These are phyloP conservation scores for Arthroderma sp. DNA, from an alignment of 2,329 filamentous ascomycete species.

Conservation along the genomic window DNA sequence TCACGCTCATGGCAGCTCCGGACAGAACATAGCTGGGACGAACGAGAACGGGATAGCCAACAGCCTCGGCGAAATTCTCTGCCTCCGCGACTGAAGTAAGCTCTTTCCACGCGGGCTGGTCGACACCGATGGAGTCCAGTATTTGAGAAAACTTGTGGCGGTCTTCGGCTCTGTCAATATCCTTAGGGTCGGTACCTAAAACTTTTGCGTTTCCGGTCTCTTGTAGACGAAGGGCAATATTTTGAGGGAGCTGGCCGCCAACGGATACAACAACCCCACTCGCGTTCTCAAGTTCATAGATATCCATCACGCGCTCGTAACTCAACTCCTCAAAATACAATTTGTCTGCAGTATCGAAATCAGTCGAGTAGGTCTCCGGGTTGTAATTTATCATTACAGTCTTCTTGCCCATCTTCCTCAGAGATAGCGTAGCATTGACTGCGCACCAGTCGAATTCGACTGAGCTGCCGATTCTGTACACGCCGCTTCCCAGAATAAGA, in stretches of 20 bases:
- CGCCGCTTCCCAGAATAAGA: conserved; percentile 80
- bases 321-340: conserved; percentile 95
- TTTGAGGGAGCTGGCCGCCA: conserved; percentile 90
- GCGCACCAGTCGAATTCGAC: conserved; percentile 99
- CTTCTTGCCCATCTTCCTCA: conserved; percentile 83
- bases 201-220: conserved; percentile 81
- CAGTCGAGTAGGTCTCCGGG: conserved; percentile 68
- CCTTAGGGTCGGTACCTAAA: conserved; percentile 78
- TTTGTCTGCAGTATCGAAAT: conserved; percentile 78
- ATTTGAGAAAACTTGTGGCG: conserved; percentile 98
- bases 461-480: conserved; percentile 93
- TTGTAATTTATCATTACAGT: conserved; percentile 96
- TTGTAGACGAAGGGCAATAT: conserved; percentile 89
- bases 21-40: conserved; percentile 92
- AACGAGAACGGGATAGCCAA: conserved; percentile 88
- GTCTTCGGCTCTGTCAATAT: conserved; percentile 97
- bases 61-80: conserved; percentile 69
- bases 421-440: conserved; percentile 72
- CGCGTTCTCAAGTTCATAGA: conserved; percentile 82
- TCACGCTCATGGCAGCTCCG: conserved; percentile 96
- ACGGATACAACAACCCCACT: conserved; percentile 88
- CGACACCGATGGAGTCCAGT: conserved; percentile 87
- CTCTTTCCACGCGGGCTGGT: conserved; percentile 97
- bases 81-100: conserved; percentile 79
- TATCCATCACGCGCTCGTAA: conserved; percentile 97